Conservation (phyloP, 140 eudicot species). For the Oenanthe javanica region DNA sequence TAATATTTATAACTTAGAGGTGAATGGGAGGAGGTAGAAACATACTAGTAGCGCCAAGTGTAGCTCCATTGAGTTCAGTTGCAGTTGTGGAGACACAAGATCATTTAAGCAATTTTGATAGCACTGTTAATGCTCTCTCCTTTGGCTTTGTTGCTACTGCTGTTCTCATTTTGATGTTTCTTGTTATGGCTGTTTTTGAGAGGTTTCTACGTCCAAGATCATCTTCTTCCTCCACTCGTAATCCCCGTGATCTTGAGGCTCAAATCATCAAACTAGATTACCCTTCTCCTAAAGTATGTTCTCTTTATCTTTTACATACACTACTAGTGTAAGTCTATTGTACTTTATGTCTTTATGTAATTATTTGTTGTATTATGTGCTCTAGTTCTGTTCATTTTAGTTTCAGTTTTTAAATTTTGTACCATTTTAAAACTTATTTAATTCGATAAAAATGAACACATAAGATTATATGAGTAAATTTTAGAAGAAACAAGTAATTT, state of each 20-base stretch:
- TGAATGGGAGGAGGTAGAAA: constrained; percentile 27
- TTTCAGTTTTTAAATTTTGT: neutral
- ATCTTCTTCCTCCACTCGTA: constrained; percentile 25
- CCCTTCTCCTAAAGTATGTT: constrained; percentile 67
- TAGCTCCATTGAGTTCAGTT: constrained; percentile 37
- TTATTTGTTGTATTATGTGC: neutral
- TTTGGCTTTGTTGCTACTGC: constrained; percentile 86
- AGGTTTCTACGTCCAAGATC: constrained; percentile 58
- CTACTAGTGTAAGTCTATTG: neutral
- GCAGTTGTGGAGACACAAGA: constrained; percentile 31
- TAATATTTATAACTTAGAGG: neutral
- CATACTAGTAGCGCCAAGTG: constrained; percentile 21
- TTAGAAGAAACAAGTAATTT: no score
- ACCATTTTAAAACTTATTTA: no score
- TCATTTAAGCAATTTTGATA: constrained; percentile 59
- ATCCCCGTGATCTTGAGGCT: constrained; percentile 25
- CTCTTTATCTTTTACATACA: constrained; percentile 1
- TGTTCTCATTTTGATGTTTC: constrained; percentile 66
- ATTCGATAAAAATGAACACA: no score
- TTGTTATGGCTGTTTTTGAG: constrained; percentile 74
- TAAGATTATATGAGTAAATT: no score
- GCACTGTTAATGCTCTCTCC: constrained; percentile 71
- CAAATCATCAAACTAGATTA: constrained; percentile 35
- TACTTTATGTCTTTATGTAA: neutral
- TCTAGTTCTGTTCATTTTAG: neutral